phyloP scores from a whole-genome alignment of 768 basidiomycete species.

The Lactarius pseudohatsudake region DNA sequence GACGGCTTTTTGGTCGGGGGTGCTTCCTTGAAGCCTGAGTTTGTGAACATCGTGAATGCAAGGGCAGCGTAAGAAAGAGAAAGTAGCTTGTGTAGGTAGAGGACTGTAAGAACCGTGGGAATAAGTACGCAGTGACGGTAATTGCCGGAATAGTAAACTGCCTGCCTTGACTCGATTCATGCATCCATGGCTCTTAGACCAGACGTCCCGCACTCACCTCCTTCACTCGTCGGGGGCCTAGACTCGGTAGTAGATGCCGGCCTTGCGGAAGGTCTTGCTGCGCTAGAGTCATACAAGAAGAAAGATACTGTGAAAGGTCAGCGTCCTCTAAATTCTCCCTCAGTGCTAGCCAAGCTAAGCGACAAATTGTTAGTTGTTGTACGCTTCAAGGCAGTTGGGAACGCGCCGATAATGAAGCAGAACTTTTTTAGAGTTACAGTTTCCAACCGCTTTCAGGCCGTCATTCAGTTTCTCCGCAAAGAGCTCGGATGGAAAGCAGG shows the following conservation, averaged over 20 bases:
- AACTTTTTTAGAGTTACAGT: conserved; percentile 98
- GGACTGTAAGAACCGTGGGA: not conserved
- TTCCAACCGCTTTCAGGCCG: conserved; percentile 90
- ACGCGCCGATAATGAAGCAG: conserved; percentile 98
- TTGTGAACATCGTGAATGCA: conserved; percentile 86
- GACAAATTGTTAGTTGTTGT: conserved; percentile 68
- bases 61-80: conserved; percentile 36
- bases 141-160: conserved; percentile 38
- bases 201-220: conserved; percentile 18
- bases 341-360: not conserved
- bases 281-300: conserved; percentile 84
- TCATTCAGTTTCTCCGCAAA: conserved; percentile 88
- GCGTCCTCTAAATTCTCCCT: conserved; percentile 10
- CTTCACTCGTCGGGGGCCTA: not conserved
- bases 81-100: not conserved
- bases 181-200: conserved; percentile 24
- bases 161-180: not conserved
- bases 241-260: conserved; percentile 20
- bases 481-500: conserved; percentile 85
- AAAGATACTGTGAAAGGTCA: conserved; percentile 79
- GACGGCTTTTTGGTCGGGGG: conserved; percentile 99
- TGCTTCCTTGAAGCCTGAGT: conserved; percentile 97
- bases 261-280: conserved; percentile 56
- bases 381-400: conserved; percentile 95
- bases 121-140: conserved; percentile 29